Conservation (phyloP, 495 filamentous ascomycete species). For the Penicillium pancosmium region DNA sequence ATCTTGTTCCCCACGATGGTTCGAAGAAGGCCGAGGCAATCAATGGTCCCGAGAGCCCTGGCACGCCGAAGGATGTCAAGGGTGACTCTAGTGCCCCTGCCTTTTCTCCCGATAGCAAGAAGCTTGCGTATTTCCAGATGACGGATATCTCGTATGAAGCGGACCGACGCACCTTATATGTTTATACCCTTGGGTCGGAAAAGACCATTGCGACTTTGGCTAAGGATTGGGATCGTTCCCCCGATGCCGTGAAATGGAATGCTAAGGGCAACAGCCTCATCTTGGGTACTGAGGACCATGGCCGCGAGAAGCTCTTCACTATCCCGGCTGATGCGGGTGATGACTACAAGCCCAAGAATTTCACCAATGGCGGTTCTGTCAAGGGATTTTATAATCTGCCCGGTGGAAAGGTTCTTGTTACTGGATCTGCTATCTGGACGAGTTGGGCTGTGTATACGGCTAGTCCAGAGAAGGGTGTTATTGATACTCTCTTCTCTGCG, state of each 20-base stretch:
- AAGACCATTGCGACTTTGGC: constrained; percentile 35
- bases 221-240: constrained; percentile 45
- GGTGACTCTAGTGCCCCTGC: constrained; percentile 37
- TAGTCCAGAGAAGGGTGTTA: constrained; percentile 28
- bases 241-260: constrained; percentile 37
- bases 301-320: constrained; percentile 33
- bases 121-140: constrained; percentile 46
- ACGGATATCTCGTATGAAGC: constrained; percentile 39
- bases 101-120: constrained; percentile 43
- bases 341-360: constrained; percentile 36
- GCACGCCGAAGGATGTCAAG: constrained; percentile 30
- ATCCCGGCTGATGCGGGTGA: constrained; percentile 33
- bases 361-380: constrained; percentile 32
- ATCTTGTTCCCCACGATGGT: constrained; percentile 42
- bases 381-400: constrained; percentile 35
- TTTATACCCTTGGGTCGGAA: constrained; percentile 35
- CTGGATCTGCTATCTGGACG: constrained; percentile 35
- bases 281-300: constrained; percentile 36
- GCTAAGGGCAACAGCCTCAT: constrained; percentile 36
- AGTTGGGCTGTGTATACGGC: constrained; percentile 39
- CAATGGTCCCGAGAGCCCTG: constrained; percentile 37
- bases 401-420: constrained; percentile 36
- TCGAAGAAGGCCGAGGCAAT: constrained; percentile 33
- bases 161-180: constrained; percentile 39
- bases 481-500: constrained; percentile 31